phyloP scores from a whole-genome alignment of 176 grass and related monocot species.

The Triticum turgidum region DNA sequence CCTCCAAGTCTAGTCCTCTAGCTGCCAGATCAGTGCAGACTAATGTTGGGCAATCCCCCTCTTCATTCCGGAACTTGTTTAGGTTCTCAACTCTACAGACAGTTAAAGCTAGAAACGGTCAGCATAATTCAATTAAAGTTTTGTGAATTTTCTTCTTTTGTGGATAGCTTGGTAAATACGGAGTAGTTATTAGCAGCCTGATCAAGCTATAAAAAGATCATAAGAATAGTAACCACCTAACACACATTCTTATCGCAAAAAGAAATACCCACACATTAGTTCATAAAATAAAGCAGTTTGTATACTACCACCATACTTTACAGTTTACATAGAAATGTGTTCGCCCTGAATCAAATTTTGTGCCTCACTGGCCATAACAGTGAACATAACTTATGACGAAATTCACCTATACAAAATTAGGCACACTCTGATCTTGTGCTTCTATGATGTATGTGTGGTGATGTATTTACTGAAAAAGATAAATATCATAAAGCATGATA shows the following conservation, averaged over 20 bases:
- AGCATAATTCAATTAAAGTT: neutral
- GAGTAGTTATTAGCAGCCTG: neutral
- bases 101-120: constrained; percentile 5
- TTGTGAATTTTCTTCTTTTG: neutral
- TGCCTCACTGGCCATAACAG: neutral
- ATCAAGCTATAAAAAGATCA: neutral
- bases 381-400: neutral
- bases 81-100: constrained; percentile 89
- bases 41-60: constrained; percentile 92
- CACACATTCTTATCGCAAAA: neutral
- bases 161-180: neutral
- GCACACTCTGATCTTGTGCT: neutral
- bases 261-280: neutral
- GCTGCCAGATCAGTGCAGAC: constrained; percentile 97
- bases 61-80: constrained; percentile 96
- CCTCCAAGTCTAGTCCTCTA: constrained; percentile 88
- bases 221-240: neutral
- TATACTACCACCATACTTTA: neutral
- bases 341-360: neutral
- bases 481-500: neutral
- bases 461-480: neutral
- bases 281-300: neutral
- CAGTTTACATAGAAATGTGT: neutral
- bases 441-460: neutral
- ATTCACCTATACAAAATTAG: neutral